Evolutionary conservation across 116 monocot genomes (phyloP).

Genomic region (Zostera marina): DNA sequence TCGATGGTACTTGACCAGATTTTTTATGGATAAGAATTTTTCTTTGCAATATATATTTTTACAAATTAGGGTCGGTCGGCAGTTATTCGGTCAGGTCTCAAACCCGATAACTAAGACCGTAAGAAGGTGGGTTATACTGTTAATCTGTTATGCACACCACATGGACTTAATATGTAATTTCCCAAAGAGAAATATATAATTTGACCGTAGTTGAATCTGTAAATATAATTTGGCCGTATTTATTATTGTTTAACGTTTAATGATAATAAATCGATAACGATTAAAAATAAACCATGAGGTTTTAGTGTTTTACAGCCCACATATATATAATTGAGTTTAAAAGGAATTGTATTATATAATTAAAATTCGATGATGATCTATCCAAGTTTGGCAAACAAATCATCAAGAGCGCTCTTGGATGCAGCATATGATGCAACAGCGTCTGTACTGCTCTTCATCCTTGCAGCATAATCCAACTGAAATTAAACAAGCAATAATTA

Average conservation of each 20-base stretch:
- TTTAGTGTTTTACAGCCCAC: neutral
- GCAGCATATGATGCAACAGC: conserved; percentile 61
- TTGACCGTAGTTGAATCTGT: no score
- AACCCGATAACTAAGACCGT: no score
- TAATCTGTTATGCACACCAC: no score
- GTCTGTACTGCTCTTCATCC: conserved; percentile 50
- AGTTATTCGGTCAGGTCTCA: no score
- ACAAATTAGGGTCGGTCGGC: no score
- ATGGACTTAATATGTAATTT: no score
- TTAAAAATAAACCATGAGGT: neutral
- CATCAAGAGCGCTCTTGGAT: conserved; percentile 43
- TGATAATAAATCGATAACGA: neutral
- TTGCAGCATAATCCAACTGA: conserved; percentile 80
- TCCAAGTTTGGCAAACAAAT: conserved; percentile 68
- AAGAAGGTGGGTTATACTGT: no score
- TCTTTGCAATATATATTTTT: neutral
- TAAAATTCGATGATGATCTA: conserved; percentile 15
- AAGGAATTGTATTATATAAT: neutral
- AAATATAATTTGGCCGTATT: no score
- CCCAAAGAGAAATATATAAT: no score
- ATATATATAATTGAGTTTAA: neutral
- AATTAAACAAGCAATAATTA: no score
- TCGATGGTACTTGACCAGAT: neutral
- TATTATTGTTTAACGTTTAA: neutral
- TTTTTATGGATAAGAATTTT: no score